Percentiles rank a stretch among this genome's conserved stretches.
Conservation (phyloP, 2,329 filamentous ascomycete species). For the Pseudogymnoascus sp. region DNA sequence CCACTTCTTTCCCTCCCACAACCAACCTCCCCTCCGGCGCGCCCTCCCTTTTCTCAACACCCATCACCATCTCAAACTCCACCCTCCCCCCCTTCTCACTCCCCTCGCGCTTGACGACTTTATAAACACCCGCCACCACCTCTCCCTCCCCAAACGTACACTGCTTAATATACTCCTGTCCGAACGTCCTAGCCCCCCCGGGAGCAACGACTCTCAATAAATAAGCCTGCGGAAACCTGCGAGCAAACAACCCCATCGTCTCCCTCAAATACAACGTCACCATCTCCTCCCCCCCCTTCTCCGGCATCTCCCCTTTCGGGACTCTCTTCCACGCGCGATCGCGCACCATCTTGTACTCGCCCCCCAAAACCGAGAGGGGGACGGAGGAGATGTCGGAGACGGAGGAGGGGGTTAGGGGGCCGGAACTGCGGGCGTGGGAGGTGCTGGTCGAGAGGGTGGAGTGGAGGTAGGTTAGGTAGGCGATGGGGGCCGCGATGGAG, state of each 20-base stretch:
- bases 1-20: neutral
- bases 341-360: neutral
- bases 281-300: neutral
- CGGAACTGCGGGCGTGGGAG: neutral
- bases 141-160: conserved; percentile 7
- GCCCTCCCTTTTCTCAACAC: neutral
- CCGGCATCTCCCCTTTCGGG: neutral
- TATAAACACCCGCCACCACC: neutral
- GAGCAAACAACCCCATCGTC: conserved; percentile 7
- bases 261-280: conserved; percentile 7
- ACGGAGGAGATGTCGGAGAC: neutral
- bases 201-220: neutral
- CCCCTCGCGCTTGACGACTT: neutral
- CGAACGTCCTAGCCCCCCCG: neutral
- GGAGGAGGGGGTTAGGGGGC: too few species aligned
- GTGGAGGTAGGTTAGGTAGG: neutral
- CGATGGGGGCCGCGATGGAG: neutral
- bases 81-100: neutral
- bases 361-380: neutral
- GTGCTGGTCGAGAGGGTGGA: neutral
- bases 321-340: neutral
- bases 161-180: neutral
- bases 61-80: conserved; percentile 9
- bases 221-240: conserved; percentile 6
- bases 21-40: neutral